A percentile compares a stretch with the other conserved stretches of the same genome.
Evolutionary conservation across 306 rosid species (phyloP).

Genomic region (Myrica gale): DNA sequence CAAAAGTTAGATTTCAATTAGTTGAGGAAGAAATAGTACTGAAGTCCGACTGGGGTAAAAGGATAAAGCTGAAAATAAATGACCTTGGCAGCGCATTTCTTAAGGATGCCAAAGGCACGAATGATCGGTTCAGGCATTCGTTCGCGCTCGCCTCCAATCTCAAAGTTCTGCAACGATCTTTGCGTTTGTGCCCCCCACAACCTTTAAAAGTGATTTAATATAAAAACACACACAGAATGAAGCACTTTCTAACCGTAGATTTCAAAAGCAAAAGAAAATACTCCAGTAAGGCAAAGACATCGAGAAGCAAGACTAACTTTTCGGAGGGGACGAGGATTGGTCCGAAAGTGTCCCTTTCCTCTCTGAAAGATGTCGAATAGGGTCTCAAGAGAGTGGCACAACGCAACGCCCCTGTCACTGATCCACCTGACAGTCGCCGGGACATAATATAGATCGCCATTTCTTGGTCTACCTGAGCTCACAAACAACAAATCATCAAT

Average conservation of each 20-base stretch:
- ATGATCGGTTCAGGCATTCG: conserved; percentile 96
- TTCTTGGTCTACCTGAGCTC: not conserved
- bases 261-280: not conserved
- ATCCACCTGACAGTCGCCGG: conserved; percentile 53
- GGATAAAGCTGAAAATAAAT: not conserved
- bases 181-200: conserved; percentile 99
- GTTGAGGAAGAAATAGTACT: not conserved
- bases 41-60: not conserved
- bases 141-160: conserved; percentile 93
- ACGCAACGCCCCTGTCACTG: conserved; percentile 42
- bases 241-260: too few relatives aligned
- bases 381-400: conserved; percentile 44
- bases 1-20: not conserved
- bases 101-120: conserved; percentile 88
- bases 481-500: not conserved
- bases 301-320: conserved; percentile 48
- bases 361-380: conserved; percentile 70
- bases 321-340: conserved; percentile 92
- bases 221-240: too few relatives aligned
- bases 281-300: not conserved
- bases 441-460: conserved; percentile 60
- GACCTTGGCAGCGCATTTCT: conserved; percentile 93
- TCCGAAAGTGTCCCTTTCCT: conserved; percentile 91
- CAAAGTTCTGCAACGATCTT: conserved; percentile 88
- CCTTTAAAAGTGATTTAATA: conserved; percentile 32